These are phyloP conservation scores for Rhododendron henanense DNA, from an alignment of 148 eudicot species.

Conservation along the genomic window DNA sequence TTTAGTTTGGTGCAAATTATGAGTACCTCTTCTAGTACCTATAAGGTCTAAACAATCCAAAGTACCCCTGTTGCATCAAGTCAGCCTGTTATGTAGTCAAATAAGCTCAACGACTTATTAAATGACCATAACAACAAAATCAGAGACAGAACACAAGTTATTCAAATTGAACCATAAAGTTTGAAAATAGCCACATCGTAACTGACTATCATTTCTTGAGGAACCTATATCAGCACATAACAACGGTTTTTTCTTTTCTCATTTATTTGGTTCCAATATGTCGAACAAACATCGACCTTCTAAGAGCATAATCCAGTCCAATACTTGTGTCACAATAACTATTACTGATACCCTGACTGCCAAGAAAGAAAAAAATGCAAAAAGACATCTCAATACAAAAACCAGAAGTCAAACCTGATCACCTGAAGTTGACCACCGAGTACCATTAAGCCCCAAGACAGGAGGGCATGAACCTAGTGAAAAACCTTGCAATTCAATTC, in stretches of 20 bases:
- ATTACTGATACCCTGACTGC: not conserved
- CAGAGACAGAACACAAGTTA: not conserved
- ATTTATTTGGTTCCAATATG: not conserved
- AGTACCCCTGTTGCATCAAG: not conserved
- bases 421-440: slow-evolving; percentile 71
- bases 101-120: not conserved
- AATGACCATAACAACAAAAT: not conserved
- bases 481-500: slow-evolving; percentile 77
- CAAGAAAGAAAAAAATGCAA: not conserved
- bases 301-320: not conserved
- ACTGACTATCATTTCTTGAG: not conserved
- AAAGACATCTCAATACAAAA: not conserved
- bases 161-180: slow-evolving; percentile 3
- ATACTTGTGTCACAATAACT: not conserved
- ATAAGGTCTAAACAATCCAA: not conserved
- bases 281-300: not conserved
- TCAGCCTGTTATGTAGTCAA: not conserved
- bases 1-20: not conserved
- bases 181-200: not conserved
- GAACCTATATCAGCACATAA: not conserved
- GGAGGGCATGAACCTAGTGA: slow-evolving; percentile 89
- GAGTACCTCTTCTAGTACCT: not conserved
- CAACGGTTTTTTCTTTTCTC: not conserved
- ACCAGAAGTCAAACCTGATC: slow-evolving; percentile 53
- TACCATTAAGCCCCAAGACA: slow-evolving; percentile 72